These are phyloP conservation scores for Metarhizium anisopliae DNA, from an alignment of 2,329 filamentous ascomycete species.

Conservation along the genomic window DNA sequence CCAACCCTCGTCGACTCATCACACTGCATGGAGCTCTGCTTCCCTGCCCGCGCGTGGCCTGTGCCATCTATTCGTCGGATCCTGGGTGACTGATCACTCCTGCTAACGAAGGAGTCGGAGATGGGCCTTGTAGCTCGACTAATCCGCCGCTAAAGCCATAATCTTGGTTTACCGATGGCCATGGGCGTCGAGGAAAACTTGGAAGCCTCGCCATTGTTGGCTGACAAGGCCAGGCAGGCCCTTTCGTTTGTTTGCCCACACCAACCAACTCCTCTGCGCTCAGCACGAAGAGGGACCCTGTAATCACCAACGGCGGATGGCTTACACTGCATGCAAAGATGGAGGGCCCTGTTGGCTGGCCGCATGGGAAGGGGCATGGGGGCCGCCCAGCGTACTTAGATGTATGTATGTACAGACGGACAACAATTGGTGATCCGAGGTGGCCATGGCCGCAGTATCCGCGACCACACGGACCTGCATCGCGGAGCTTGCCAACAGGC, in stretches of 20 bases:
- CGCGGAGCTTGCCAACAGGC: background rate
- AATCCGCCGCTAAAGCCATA: background rate
- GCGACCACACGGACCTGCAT: constrained; percentile 5
- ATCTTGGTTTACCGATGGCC: background rate
- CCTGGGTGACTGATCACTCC: background rate
- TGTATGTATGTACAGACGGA: background rate
- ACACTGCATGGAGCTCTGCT: background rate
- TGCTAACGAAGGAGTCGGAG: background rate
- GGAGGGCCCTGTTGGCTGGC: background rate
- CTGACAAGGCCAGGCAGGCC: background rate
- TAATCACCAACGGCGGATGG: background rate
- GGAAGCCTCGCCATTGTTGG: background rate
- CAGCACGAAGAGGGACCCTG: background rate
- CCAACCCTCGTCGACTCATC: background rate
- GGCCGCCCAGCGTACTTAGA: no score
- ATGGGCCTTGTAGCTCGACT: background rate
- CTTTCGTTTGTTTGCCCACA: background rate
- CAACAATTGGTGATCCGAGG: background rate
- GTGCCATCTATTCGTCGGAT: background rate
- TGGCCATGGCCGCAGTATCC: constrained; percentile 1
- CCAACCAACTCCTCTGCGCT: background rate
- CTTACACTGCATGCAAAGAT: background rate
- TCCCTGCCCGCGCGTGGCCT: background rate
- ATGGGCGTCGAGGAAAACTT: background rate
- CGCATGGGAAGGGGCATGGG: background rate